Percentiles rank a stretch among this genome's conserved stretches.
Conservation (phyloP, 2,329 filamentous ascomycete genomes). For the Diaporthe nobilis region DNA sequence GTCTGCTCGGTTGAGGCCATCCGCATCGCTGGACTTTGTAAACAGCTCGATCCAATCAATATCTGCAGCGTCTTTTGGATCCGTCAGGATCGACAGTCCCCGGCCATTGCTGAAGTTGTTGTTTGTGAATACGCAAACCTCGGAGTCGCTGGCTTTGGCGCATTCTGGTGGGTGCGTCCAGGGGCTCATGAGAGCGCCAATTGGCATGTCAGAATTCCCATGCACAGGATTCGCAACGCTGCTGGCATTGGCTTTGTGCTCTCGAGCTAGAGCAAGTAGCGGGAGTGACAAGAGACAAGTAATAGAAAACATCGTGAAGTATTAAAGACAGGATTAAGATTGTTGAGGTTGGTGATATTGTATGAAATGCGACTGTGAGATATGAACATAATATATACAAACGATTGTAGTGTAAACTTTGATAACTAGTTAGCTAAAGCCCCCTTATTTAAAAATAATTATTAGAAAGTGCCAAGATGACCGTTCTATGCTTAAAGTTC, state of each 20-base stretch:
- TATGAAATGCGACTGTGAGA: neutral
- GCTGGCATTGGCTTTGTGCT: neutral
- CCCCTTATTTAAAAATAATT: neutral
- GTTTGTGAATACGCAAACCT: conserved; percentile 20
- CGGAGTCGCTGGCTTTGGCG: neutral
- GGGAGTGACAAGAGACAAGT: neutral
- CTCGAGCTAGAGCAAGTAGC: conserved; percentile 6
- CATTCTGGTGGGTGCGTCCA: conserved; percentile 7
- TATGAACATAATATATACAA: neutral
- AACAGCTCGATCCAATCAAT: conserved; percentile 12
- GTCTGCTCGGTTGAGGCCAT: conserved; percentile 4
- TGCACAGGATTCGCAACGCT: neutral
- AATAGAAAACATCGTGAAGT: neutral
- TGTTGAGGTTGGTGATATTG: neutral
- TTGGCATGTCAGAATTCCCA: neutral
- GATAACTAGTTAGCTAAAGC: neutral
- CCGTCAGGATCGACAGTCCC: neutral
- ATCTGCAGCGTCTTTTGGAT: neutral
- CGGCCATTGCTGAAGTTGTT: conserved; percentile 9
- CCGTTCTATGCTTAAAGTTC: neutral
- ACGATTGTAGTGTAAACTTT: neutral
- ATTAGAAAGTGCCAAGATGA: neutral
- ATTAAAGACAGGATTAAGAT: neutral
- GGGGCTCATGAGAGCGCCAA: conserved; percentile 1
- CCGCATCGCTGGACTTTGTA: neutral